Evolutionary conservation across 2,329 filamentous ascomycete species (phyloP).

Genomic region (Penicillium sp.): DNA sequence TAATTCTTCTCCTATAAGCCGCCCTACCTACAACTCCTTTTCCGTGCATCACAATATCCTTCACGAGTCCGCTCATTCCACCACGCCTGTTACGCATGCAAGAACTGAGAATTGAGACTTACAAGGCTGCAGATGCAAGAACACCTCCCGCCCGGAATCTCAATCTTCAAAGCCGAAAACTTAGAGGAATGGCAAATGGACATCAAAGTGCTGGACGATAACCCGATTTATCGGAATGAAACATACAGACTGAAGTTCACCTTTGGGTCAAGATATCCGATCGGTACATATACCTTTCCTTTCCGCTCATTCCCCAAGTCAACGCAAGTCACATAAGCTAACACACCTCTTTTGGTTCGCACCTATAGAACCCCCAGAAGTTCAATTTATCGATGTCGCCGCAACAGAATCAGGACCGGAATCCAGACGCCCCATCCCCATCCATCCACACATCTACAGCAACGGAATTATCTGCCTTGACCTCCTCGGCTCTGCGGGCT

Average conservation of each 20-base stretch:
- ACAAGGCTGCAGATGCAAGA: conserved; percentile 57
- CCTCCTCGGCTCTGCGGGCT: conserved; percentile 82
- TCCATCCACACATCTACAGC: conserved; percentile 97
- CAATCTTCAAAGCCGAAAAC: conserved; percentile 78
- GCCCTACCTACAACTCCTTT: background rate
- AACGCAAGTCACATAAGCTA: background rate
- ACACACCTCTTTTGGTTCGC: background rate
- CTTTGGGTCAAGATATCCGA: conserved; percentile 85
- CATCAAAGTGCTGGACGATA: conserved; percentile 85
- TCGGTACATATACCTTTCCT: conserved; percentile 65
- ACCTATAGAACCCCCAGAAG: conserved; percentile 82
- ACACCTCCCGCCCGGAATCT: conserved; percentile 70
- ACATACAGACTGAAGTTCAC: conserved; percentile 85
- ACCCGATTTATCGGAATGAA: conserved; percentile 83
- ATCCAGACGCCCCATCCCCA: conserved; percentile 69
- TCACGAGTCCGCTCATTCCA: too few relatives aligned
- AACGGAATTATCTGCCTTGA: conserved; percentile 99
- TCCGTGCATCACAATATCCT: too few relatives aligned
- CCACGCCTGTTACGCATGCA: too few relatives aligned
- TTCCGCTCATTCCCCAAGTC: background rate
- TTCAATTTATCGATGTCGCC: conserved; percentile 75
- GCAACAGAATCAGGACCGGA: background rate
- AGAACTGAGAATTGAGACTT: background rate
- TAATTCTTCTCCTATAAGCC: background rate
- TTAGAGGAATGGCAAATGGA: conserved; percentile 92